Conservation (phyloP, 495 filamentous ascomycete species). For the Xylaria curta region DNA sequence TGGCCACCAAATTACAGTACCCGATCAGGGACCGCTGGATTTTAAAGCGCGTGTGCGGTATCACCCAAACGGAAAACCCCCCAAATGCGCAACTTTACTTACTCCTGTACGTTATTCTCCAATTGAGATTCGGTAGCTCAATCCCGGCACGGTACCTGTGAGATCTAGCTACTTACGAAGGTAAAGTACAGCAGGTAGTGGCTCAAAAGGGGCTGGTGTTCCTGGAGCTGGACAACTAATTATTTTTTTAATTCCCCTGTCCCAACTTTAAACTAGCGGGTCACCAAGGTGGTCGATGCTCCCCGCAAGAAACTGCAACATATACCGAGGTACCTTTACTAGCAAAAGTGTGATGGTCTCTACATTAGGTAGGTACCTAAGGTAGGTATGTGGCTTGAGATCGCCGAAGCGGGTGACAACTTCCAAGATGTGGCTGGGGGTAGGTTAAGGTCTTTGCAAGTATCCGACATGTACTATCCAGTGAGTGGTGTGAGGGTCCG, state of each 20-base stretch:
- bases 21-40: conserved; percentile 15
- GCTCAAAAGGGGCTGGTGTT: conserved; percentile 12
- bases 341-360: neutral
- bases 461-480: neutral
- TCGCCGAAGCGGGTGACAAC: neutral
- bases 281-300: conserved; percentile 2
- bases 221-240: conserved; percentile 6
- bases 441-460: neutral
- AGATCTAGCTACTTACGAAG: no score
- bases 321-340: neutral
- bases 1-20: conserved; percentile 5
- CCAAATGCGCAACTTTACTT: neutral
- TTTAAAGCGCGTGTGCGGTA: conserved; percentile 7
- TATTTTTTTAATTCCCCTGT: conserved; percentile 12
- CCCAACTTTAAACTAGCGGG: neutral
- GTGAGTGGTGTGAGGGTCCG: neutral
- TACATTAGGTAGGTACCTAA: neutral
- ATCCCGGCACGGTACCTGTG: neutral
- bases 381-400: neutral
- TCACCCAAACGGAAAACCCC: conserved; percentile 1
- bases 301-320: neutral
- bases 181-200: neutral
- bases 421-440: conserved; percentile 4
- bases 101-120: neutral
- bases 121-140: conserved; percentile 15